phyloP scores from a whole-genome alignment of 1,284 basidiomycete species.

The Meripilus lineatus region DNA sequence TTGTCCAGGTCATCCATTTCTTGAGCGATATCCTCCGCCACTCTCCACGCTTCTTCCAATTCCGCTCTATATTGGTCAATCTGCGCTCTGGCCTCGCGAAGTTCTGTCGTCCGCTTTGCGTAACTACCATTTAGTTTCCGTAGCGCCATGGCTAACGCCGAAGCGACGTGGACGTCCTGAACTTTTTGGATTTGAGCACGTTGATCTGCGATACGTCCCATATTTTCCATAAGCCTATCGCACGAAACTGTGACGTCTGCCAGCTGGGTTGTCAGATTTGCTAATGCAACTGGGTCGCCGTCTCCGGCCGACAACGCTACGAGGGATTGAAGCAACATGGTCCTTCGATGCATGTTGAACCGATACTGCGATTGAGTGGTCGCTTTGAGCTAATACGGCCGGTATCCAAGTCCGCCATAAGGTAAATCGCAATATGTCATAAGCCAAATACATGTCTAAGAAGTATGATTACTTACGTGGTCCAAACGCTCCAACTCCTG shows the following conservation, averaged over 20 bases:
- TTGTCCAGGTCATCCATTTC: slow-evolving; percentile 56
- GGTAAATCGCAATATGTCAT: background rate
- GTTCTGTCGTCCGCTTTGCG: slow-evolving; percentile 54
- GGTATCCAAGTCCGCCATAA: too few species aligned
- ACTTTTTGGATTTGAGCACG: slow-evolving; percentile 55
- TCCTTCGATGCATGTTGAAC: slow-evolving; percentile 62
- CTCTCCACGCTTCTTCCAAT: slow-evolving; percentile 75
- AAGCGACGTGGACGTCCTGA: slow-evolving; percentile 62
- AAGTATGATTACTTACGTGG: slow-evolving; percentile 27
- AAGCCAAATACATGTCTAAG: background rate
- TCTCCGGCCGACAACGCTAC: slow-evolving; percentile 26
- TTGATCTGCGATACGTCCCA: slow-evolving; percentile 57
- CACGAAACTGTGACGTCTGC: slow-evolving; percentile 53
- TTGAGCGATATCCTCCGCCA: slow-evolving; percentile 64
- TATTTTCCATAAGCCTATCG: slow-evolving; percentile 51
- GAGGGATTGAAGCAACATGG: slow-evolving; percentile 66
- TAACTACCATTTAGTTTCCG: slow-evolving; percentile 75
- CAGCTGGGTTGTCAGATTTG: slow-evolving; percentile 48
- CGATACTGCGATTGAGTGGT: slow-evolving; percentile 61
- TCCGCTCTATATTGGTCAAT: slow-evolving; percentile 59
- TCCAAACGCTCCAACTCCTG: slow-evolving; percentile 56
- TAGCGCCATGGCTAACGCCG: slow-evolving; percentile 68
- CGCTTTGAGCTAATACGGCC: slow-evolving; percentile 19
- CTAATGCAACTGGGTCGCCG: slow-evolving; percentile 22
- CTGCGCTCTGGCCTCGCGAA: slow-evolving; percentile 40